phyloP scores from a whole-genome alignment of 441 rosid genomes.

The California macrophylla region DNA sequence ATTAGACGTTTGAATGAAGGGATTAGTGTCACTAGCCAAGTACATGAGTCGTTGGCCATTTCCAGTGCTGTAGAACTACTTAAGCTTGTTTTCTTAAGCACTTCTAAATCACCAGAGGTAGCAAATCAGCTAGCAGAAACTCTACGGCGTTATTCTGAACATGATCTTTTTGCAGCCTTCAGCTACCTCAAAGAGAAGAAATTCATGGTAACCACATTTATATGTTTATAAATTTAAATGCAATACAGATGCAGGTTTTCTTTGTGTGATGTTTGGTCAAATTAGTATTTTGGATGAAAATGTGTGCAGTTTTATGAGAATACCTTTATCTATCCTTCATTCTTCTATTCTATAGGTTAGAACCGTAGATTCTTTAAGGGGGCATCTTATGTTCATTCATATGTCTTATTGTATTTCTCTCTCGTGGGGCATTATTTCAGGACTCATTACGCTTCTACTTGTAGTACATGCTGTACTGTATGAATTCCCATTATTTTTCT shows the following conservation, averaged over 20 bases:
- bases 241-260: conserved; percentile 6
- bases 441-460: background rate
- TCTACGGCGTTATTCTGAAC: conserved; percentile 76
- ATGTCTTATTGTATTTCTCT: background rate
- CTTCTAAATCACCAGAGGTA: conserved; percentile 52
- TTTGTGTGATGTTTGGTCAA: background rate
- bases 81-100: conserved; percentile 86
- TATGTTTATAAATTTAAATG: conserved; percentile 15
- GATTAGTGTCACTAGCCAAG: conserved; percentile 37
- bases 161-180: conserved; percentile 89
- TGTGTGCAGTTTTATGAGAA: background rate
- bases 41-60: conserved; percentile 68
- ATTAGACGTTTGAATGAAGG: conserved; percentile 50
- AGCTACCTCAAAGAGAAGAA: conserved; percentile 86
- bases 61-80: conserved; percentile 88
- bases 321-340: background rate
- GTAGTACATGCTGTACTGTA: background rate
- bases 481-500: conserved; percentile 5
- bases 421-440: background rate
- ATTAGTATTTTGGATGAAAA: background rate
- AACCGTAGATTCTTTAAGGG: background rate
- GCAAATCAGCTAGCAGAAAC: conserved; percentile 72
- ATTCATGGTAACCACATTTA: conserved; percentile 53
- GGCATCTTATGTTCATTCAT: background rate
- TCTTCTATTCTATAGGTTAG: background rate